A percentile compares a stretch with the other conserved stretches of the same genome.
phyloP scores from a whole-genome alignment of 768 basidiomycete genomes.

The Cystobasidium onofrii region DNA sequence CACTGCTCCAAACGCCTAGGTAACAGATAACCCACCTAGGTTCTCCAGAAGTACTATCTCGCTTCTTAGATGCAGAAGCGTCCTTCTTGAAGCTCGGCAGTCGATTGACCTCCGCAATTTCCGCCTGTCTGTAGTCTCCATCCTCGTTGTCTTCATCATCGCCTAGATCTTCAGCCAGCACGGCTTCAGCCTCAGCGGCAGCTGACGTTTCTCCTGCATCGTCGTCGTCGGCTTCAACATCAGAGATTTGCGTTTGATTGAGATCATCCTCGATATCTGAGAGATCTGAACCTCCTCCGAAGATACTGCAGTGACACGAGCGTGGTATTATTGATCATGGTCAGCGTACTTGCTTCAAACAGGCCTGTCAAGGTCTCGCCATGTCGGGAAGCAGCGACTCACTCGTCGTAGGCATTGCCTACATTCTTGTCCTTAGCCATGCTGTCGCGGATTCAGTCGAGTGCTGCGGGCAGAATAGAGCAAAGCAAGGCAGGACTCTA shows the following conservation, averaged over 20 bases:
- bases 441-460: neutral
- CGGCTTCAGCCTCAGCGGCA: constrained; percentile 14
- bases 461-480: neutral
- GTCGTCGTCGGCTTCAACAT: constrained; percentile 6
- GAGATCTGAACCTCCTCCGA: constrained; percentile 27
- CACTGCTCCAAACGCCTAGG: too few species aligned
- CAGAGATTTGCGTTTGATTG: neutral
- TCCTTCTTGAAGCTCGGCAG: constrained; percentile 27
- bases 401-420: constrained; percentile 27
- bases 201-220: constrained; percentile 3
- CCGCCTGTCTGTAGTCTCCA: constrained; percentile 19
- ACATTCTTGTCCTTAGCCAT: neutral
- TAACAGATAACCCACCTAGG: neutral
- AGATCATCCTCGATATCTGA: constrained; percentile 27
- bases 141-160: constrained; percentile 15
- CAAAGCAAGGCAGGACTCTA: too few species aligned
- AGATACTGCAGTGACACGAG: constrained; percentile 19
- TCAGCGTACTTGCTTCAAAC: neutral
- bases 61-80: neutral
- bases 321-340: neutral
- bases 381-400: neutral
- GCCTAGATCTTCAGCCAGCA: neutral
- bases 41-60: neutral
- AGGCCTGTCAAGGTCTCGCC: neutral
- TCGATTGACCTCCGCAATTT: neutral